Percentiles rank a stretch among this genome's conserved stretches.
phyloP scores from a whole-genome alignment of 1,284 basidiomycete genomes.

The Paramarasmius palmivorus region DNA sequence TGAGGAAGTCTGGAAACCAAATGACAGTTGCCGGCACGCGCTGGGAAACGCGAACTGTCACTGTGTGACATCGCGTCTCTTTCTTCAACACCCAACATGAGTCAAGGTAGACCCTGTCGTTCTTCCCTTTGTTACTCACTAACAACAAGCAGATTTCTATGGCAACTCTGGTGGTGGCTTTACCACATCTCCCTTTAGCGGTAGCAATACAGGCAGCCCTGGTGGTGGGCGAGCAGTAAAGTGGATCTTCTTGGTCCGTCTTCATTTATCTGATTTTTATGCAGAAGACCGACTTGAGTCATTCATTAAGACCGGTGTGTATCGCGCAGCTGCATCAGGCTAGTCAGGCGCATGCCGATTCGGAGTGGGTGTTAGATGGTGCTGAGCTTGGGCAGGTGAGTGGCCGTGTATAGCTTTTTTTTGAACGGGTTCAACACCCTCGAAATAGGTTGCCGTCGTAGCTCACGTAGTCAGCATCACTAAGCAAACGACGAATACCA shows the following conservation, averaged over 20 bases:
- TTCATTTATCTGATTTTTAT: background rate
- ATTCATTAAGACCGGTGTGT: constrained; percentile 85
- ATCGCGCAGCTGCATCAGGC: constrained; percentile 81
- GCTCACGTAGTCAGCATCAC: constrained; percentile 76
- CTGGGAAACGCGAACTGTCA: background rate
- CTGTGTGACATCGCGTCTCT: background rate
- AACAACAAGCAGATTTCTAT: background rate
- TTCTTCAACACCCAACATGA: background rate
- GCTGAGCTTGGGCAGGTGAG: constrained; percentile 80
- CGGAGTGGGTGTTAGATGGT: constrained; percentile 85
- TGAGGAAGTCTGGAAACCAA: background rate
- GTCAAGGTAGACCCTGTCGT: background rate
- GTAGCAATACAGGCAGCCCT: constrained; percentile 1
- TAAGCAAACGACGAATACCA: constrained; percentile 79
- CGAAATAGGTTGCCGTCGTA: constrained; percentile 68
- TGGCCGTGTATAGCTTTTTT: constrained; percentile 8
- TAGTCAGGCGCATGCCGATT: constrained; percentile 82
- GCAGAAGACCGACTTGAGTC: constrained; percentile 49
- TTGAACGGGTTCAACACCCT: constrained; percentile 3
- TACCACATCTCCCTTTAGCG: constrained; percentile 1
- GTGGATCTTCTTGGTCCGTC: background rate
- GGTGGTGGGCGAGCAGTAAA: background rate
- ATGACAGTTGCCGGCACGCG: background rate
- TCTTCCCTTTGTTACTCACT: background rate
- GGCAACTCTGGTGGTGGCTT: constrained; percentile 2